Evolutionary conservation across 2,329 filamentous ascomycete species (phyloP).

Genomic region (Grosmannia clavigera): DNA sequence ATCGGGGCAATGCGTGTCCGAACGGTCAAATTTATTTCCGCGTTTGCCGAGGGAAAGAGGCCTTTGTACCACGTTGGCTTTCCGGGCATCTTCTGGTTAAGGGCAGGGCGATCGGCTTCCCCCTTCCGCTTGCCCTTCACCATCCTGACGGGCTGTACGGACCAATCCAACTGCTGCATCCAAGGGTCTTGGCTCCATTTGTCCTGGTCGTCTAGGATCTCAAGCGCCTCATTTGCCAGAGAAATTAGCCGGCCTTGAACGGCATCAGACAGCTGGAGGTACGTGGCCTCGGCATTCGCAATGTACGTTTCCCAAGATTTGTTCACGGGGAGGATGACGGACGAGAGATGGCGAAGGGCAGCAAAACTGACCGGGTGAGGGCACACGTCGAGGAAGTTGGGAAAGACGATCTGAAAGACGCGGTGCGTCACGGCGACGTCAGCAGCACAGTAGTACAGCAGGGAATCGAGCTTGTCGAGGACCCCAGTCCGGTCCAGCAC

Average conservation of each 20-base stretch:
- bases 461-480: constrained; percentile 58
- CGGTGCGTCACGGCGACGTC: constrained; percentile 88
- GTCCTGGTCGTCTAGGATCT: constrained; percentile 55
- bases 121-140: constrained; percentile 81
- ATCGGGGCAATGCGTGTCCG: constrained; percentile 80
- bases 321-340: constrained; percentile 84
- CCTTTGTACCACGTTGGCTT: constrained; percentile 96
- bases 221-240: constrained; percentile 65
- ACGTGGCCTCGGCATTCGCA: constrained; percentile 71
- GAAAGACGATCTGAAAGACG: constrained; percentile 89
- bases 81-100: constrained; percentile 83
- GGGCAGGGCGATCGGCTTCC: constrained; percentile 64
- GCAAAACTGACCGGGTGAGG: constrained; percentile 97
- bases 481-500: constrained; percentile 64
- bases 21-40: constrained; percentile 66
- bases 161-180: constrained; percentile 91
- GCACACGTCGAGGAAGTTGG: constrained; percentile 76
- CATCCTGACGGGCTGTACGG: constrained; percentile 82
- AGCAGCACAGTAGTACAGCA: constrained; percentile 87
- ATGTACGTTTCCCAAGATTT: constrained; percentile 81
- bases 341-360: constrained; percentile 81
- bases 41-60: constrained; percentile 57
- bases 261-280: constrained; percentile 61
- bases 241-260: constrained; percentile 63
- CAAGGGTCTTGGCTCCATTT: constrained; percentile 74